These are phyloP conservation scores for Globisporangium heterothallicum DNA, from an alignment of 352 stramenopile species.

Conservation along the genomic window DNA sequence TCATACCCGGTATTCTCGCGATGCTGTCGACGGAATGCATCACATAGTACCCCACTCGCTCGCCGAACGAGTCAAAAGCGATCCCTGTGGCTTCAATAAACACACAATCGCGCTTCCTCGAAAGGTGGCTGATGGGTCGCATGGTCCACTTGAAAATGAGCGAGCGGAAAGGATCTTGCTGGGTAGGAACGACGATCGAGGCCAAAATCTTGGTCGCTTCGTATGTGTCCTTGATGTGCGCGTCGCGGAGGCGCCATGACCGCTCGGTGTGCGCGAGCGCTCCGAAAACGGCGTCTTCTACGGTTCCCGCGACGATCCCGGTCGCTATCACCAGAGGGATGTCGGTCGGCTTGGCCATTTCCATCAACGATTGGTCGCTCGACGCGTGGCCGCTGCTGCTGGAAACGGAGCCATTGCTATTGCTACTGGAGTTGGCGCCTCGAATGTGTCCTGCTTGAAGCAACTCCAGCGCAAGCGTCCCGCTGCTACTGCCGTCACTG, in stretches of 20 bases:
- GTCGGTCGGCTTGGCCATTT: neutral
- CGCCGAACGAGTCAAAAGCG: conserved; percentile 20
- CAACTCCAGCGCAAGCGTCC: too few species aligned
- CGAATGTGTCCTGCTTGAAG: neutral
- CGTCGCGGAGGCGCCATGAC: conserved; percentile 26
- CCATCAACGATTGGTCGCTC: neutral
- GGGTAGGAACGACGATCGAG: conserved; percentile 25
- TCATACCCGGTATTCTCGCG: conserved; percentile 9
- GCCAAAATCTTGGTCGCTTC: conserved; percentile 32
- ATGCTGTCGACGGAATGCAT: conserved; percentile 13
- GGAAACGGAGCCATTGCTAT: neutral
- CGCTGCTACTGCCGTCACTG: too few species aligned
- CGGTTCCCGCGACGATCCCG: conserved; percentile 27
- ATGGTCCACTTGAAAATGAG: conserved; percentile 39
- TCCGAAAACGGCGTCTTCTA: conserved; percentile 40
- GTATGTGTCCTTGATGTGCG: conserved; percentile 23
- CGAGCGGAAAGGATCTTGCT: conserved; percentile 33
- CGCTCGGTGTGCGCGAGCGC: conserved; percentile 34
- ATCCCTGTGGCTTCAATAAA: conserved; percentile 41
- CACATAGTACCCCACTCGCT: conserved; percentile 24
- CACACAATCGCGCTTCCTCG: conserved; percentile 36
- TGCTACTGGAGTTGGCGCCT: neutral
- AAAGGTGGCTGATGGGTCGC: conserved; percentile 32
- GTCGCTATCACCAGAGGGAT: conserved; percentile 24
- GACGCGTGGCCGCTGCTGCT: neutral